Conservation (phyloP, 768 basidiomycete genomes). For the Hygrocybe punicea region DNA sequence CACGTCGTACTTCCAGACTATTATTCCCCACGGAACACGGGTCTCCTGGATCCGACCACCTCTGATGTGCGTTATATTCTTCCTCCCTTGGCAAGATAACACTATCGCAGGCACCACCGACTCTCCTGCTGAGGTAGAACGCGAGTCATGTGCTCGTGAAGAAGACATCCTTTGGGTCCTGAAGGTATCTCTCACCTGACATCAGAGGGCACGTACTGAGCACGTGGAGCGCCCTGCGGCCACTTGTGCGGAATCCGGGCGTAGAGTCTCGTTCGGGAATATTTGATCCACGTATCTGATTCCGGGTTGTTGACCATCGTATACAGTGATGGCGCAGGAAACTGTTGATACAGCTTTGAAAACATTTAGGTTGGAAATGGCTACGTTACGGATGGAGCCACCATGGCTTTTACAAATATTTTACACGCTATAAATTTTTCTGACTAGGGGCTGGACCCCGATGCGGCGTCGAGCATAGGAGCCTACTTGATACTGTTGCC, state of each 20-base stretch:
- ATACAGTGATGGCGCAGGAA: slow-evolving; percentile 95
- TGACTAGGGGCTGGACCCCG: too few species aligned
- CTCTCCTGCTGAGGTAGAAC: slow-evolving; percentile 63
- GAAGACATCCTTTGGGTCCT: too few species aligned
- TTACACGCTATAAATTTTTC: too few species aligned
- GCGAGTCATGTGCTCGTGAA: slow-evolving; percentile 84
- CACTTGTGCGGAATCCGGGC: slow-evolving; percentile 78
- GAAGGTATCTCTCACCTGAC: too few species aligned
- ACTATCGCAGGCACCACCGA: slow-evolving; percentile 98
- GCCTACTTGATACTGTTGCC: too few species aligned
- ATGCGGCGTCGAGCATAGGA: too few species aligned
- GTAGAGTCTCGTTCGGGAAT: slow-evolving; percentile 58
- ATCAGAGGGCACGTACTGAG: slow-evolving; percentile 90
- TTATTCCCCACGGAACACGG: too few species aligned
- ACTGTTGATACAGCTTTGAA: slow-evolving; percentile 85
- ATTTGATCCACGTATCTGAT: too few species aligned
- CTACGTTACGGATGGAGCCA: slow-evolving; percentile 85
- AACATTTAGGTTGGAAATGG: slow-evolving; percentile 65
- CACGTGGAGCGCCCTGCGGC: slow-evolving; percentile 93
- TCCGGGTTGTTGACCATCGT: too few species aligned
- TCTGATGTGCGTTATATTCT: slow-evolving; percentile 98
- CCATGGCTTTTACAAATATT: too few species aligned
- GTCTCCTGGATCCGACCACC: too few species aligned
- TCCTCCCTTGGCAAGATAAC: slow-evolving; percentile 98
- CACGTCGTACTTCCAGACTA: too few species aligned